Base-by-base conservation (phyloP, 805 yeast species). In the Starmerella sp. region DNA sequence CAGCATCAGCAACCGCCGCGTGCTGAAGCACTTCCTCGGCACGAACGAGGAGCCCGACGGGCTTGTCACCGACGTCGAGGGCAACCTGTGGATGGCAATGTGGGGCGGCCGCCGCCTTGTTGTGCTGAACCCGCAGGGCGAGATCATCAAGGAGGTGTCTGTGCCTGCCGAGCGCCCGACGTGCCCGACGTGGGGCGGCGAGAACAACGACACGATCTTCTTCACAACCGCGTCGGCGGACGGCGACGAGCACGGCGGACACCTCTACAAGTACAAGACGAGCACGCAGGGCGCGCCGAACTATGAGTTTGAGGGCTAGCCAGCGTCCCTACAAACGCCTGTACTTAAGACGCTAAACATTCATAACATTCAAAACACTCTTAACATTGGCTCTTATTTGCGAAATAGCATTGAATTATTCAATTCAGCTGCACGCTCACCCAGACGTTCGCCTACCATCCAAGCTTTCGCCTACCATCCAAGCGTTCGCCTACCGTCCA, bases 171-270 rank as follows among this genome's bases (percentile, higher is more conserved):
- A 48, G 41, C 55, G 58, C 41, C 56, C 60, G 37, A 66, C 72
- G 22, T 69, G 72, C 56, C 67, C 71, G 35, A 63, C 71, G 3
- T 69, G 73, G 73, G 73, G 71, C 14, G 71, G 71, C 6, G 57
- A 57, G 29, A 55, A 68, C 51, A 60, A 63, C 51, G 60, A 64
- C 56, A 62, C 60, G 11, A 44, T 69, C 14, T 67, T 64, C 52
- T 63, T 63, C 14, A 67, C 65, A 0, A 60, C 65, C 29, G 71
- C 69, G 7, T 53, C 50, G 22, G 56, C 61, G 45, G 57, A 56
- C 22, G 52, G 51, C 47, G 52, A 46, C 36, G 70, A 66, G 44
- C 46, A 54, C 15, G 71, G 70, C 14, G 73, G 73, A 22, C 71
- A 69, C 48, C 47, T 69, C 14, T 69, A 63, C 63, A 63, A 60